Evolutionary conservation across 345 rosid species (phyloP), one percentile per base, ranked within the genome.

Genomic region (Alliaria petiolata): DNA sequence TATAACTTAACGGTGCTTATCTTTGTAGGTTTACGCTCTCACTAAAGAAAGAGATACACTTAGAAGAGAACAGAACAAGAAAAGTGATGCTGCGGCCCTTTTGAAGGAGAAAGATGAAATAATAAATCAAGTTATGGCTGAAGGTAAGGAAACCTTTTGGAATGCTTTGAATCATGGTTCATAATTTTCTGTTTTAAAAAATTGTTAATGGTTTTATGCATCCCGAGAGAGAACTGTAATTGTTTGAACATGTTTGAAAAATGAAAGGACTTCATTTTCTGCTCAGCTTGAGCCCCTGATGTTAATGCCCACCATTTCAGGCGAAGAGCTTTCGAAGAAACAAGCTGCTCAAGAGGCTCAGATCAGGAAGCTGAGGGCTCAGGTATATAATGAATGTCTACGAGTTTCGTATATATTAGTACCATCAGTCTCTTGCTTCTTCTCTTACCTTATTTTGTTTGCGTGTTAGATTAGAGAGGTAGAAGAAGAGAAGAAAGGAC

Each of bases 41-140:
- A 92, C 99, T 16, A 95, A 81, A 83, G 99, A 95, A 83, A 89
- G 98, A 78, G 99, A 92, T 81, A 88, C 98, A 30, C 99, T 95
- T 42, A 78, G 98, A 74, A 90, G 99, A 81, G 97, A 95, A 80
- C 99, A 90, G 78, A 90, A 73, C 80, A 95, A 81, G 80, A 89
- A 84, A 83, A 90, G 90, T 81, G 99, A 95, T 74, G 97, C 99
- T 30, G 96, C 98, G 51, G 97, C 91, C 68, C 99, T 95, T 80
- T 79, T 95, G 67, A 92, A 90, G 85, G 99, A 95, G 82, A 95
- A 95, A 77, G 99, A 95, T 85, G 99, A 95, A 81, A 92, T 95
- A 57, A 92, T 95, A 75, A 92, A 36, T 81, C 98, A 92, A 85
- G 96, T 95, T 74, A 95, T 92, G 98, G 98, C 99, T 73, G 99